These are phyloP conservation scores for Naganishia kalamii DNA, from an alignment of 768 basidiomycete species.

Conservation along the genomic window DNA sequence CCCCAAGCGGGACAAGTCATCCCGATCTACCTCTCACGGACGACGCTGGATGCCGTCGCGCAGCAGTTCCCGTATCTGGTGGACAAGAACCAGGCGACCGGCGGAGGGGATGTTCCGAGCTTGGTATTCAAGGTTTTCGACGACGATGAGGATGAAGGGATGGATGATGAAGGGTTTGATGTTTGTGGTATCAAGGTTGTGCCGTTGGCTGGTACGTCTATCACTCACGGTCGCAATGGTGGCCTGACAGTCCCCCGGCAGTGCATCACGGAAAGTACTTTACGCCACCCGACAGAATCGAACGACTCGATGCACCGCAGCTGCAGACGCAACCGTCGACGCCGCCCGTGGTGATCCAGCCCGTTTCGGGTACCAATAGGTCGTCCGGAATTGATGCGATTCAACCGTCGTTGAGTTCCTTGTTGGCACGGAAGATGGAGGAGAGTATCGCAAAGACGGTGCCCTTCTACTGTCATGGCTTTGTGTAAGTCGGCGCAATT, in stretches of 20 bases:
- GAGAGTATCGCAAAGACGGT: conserved; percentile 16
- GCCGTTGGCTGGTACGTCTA: conserved; percentile 36
- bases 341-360: conserved; percentile 18
- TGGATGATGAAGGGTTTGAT: conserved; percentile 62
- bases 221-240: background rate
- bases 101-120: conserved; percentile 62
- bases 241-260: background rate
- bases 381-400: background rate
- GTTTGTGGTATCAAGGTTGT: conserved; percentile 48
- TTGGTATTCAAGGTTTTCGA: conserved; percentile 22
- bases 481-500: conserved; percentile 27
- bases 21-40: conserved; percentile 64
- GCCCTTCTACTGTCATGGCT: conserved; percentile 45
- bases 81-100: conserved; percentile 32
- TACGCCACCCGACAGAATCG: conserved; percentile 19
- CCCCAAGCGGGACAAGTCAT: conserved; percentile 46
- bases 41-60: conserved; percentile 62
- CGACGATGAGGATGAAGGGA: conserved; percentile 45
- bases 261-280: conserved; percentile 46
- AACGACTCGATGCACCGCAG: background rate
- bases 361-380: background rate
- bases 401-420: conserved; percentile 10
- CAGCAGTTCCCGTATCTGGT: conserved; percentile 73
- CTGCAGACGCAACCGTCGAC: conserved; percentile 15
- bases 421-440: conserved; percentile 2